These are phyloP conservation scores for Globisporangium alternatum DNA, from an alignment of 352 stramenopile species.

Conservation along the genomic window DNA sequence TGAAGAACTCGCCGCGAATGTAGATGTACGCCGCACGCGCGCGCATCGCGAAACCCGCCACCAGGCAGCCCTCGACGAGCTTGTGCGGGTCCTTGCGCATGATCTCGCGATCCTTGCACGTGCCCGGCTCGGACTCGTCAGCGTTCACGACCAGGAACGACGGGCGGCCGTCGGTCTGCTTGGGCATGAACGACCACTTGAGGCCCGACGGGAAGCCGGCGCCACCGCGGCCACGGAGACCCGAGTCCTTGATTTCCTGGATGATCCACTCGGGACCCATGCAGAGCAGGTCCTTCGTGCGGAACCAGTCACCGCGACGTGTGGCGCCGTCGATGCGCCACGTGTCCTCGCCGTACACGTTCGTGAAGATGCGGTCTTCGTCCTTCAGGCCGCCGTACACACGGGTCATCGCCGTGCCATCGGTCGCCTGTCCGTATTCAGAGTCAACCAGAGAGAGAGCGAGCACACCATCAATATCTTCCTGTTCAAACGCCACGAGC, in stretches of 20 bases:
- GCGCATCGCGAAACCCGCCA: conserved; percentile 98
- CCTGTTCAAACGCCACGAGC: background rate
- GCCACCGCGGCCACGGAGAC: conserved; percentile 96
- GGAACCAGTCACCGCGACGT: conserved; percentile 96
- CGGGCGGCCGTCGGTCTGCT: conserved; percentile 97
- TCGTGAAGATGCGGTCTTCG: conserved; percentile 99
- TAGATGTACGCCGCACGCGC: conserved; percentile 99
- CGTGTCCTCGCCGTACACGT: conserved; percentile 97
- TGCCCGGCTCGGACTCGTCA: conserved; percentile 98
- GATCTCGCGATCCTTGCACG: conserved; percentile 99
- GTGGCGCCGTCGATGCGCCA: conserved; percentile 84
- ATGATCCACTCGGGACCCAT: conserved; percentile 99
- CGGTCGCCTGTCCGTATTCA: conserved; percentile 25
- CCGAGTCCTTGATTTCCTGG: conserved; percentile 99
- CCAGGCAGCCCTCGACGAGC: conserved; percentile 97
- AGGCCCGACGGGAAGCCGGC: conserved; percentile 98
- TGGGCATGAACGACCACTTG: conserved; percentile 99
- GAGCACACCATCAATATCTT: background rate
- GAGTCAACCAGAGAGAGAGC: background rate
- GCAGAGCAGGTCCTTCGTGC: conserved; percentile 96
- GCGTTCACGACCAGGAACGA: conserved; percentile 99
- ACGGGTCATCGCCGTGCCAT: conserved; percentile 64
- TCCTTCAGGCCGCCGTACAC: conserved; percentile 96
- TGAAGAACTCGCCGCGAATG: conserved; percentile 99
- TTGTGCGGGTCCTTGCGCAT: conserved; percentile 99